Conservation (phyloP, 2,329 filamentous ascomycete genomes). For the Cadophora malorum region DNA sequence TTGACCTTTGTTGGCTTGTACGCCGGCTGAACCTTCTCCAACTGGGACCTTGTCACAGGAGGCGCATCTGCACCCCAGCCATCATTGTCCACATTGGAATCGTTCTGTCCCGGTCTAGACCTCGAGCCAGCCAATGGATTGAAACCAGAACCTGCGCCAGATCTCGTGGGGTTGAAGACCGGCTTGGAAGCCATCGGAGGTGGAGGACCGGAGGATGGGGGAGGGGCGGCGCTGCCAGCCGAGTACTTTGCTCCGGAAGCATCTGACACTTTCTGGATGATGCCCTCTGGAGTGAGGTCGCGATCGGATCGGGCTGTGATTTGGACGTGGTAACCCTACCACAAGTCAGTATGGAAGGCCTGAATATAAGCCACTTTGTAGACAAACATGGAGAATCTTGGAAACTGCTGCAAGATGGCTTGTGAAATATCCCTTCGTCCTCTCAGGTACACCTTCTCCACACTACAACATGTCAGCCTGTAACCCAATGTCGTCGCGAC, state of each 20-base stretch:
- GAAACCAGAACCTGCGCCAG: slow-evolving; percentile 56
- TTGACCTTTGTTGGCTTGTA: slow-evolving; percentile 97
- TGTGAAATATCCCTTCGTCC: slow-evolving; percentile 98
- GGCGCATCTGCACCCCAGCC: slow-evolving; percentile 96
- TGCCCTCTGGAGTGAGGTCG: slow-evolving; percentile 85
- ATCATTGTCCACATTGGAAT: slow-evolving; percentile 74
- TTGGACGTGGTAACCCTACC: slow-evolving; percentile 90
- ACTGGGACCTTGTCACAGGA: slow-evolving; percentile 81
- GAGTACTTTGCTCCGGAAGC: slow-evolving; percentile 96
- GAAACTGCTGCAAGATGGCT: slow-evolving; percentile 89
- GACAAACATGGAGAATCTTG: slow-evolving; percentile 80
- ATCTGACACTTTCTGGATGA: slow-evolving; percentile 93
- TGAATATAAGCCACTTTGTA: not conserved
- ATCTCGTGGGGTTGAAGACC: slow-evolving; percentile 79
- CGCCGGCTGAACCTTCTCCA: slow-evolving; percentile 90
- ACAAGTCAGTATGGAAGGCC: slow-evolving; percentile 27
- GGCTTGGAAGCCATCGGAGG: slow-evolving; percentile 87
- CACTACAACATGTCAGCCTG: slow-evolving; percentile 61
- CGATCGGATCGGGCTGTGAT: slow-evolving; percentile 91
- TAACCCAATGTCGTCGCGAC: not conserved
- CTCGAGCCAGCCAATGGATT: slow-evolving; percentile 74
- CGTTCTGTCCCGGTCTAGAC: slow-evolving; percentile 58
- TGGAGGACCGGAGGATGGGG: slow-evolving; percentile 48
- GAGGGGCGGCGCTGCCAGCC: slow-evolving; percentile 65
- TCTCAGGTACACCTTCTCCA: slow-evolving; percentile 95